phyloP scores from a whole-genome alignment of 2,329 filamentous ascomycete species.

The Chalaropsis ovoidea region DNA sequence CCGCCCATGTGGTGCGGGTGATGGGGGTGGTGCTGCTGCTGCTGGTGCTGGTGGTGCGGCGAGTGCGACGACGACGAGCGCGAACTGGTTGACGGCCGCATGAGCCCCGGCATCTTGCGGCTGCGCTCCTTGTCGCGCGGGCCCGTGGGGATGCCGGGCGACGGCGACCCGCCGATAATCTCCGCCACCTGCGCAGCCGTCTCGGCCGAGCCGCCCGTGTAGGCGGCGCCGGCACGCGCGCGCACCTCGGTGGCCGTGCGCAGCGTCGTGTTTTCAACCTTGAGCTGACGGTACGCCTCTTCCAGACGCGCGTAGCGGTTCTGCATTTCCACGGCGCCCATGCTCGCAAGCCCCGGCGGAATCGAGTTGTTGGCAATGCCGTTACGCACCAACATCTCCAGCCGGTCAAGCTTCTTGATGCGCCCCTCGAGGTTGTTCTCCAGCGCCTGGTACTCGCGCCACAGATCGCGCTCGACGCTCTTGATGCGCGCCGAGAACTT shows the following conservation, averaged over 20 bases:
- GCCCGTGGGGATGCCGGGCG: slow-evolving; percentile 45
- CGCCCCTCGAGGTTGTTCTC: slow-evolving; percentile 71
- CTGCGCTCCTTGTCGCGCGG: slow-evolving; percentile 40
- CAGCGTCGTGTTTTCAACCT: slow-evolving; percentile 59
- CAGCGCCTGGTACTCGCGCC: slow-evolving; percentile 78
- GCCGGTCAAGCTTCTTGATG: slow-evolving; percentile 73
- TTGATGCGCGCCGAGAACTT: slow-evolving; percentile 73
- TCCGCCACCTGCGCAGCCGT: slow-evolving; percentile 28
- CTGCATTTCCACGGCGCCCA: slow-evolving; percentile 34
- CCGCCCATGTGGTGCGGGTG: slow-evolving; percentile 5
- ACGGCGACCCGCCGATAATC: slow-evolving; percentile 38
- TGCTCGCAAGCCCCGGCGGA: slow-evolving; percentile 30
- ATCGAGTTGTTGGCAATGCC: slow-evolving; percentile 44
- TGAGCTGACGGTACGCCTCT: slow-evolving; percentile 52
- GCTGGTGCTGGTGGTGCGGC: slow-evolving; percentile 9
- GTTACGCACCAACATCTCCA: slow-evolving; percentile 70
- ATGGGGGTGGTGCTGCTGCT: too few species aligned
- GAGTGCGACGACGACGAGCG: slow-evolving; percentile 29
- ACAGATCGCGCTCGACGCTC: slow-evolving; percentile 77
- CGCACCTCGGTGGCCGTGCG: slow-evolving; percentile 53
- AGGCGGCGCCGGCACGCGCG: slow-evolving; percentile 39
- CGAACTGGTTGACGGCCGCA: slow-evolving; percentile 31
- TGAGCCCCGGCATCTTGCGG: slow-evolving; percentile 27
- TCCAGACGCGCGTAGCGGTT: slow-evolving; percentile 45
- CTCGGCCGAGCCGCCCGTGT: slow-evolving; percentile 29